Evolutionary conservation across 768 basidiomycete species (phyloP), one percentile per base, ranked within the genome.

Genomic region (Rhizopogon salebrosus): DNA sequence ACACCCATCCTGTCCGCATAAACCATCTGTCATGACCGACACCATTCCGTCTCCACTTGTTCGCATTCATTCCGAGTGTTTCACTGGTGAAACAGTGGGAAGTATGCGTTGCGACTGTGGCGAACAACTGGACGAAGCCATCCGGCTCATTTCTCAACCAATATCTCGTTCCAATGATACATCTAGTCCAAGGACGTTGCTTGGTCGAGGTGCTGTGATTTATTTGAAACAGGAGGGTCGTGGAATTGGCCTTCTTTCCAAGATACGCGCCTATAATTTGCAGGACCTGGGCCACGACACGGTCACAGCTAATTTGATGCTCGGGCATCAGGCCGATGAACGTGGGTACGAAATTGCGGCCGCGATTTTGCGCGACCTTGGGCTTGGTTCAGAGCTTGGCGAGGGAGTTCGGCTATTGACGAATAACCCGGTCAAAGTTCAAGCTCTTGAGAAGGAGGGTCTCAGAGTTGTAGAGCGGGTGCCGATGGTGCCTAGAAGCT

Each of bases 41-140:
- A 60, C 64, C 39, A 65, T 85, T 34, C 88, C 88, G 1, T 70
- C 85, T 0, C 93, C 97, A 0, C 81, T 98, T 48, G 84, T 99
- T 40, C 85, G 97, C 36, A 92, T 99, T 48, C 97, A 99, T 70
- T 97, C 93, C 26, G 97, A 99, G 68, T 99, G 97, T 68, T 98
- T 93, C 72, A 99, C 97, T 0, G 97, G 97, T 26, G 97, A 98
- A 70, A 98, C 95, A 7, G 83, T 98, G 54, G 97, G 97, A 24
- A 85, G 93, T 76, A 94, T 97, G 89, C 87, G 97, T 29, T 99
- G 97, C 65, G 97, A 99, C 68, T 99, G 97, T 64, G 97, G 97
- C 13, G 95, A 98, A 70, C 97, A 99, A 68, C 79, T 99, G 4
- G 95, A 98, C 70, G 95, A 98, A 66, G 93, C 97, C n/a, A 84